Evolutionary conservation across 495 filamentous ascomycete genomes (phyloP).

Genomic region (Penicillium arizonense): DNA sequence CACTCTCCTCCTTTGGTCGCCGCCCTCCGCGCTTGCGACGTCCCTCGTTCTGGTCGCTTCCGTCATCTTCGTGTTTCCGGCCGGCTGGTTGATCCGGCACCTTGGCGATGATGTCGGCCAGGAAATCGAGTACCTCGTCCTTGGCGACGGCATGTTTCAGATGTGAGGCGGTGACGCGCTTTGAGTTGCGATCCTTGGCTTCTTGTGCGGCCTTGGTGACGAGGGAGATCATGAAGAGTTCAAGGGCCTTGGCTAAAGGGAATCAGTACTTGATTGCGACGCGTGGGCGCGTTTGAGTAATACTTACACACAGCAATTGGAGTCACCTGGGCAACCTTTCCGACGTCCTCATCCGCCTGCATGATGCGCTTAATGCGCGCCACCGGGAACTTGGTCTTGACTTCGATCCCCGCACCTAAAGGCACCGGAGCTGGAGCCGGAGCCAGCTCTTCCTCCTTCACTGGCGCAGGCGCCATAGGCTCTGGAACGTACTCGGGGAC

Average conservation of each 20-base stretch:
- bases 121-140: conserved; percentile 89
- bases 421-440: conserved; percentile 6
- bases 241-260: conserved; percentile 73
- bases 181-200: conserved; percentile 76
- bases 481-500: conserved; percentile 23
- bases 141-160: conserved; percentile 84
- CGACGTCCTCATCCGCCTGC: conserved; percentile 98
- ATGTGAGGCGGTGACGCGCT: conserved; percentile 86
- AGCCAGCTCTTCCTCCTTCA: background rate
- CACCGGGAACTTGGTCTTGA: conserved; percentile 95
- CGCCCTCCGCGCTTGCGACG: conserved; percentile 46
- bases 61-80: conserved; percentile 55
- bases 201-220: conserved; percentile 83
- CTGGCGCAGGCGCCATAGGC: conserved; percentile 6
- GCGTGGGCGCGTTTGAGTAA: background rate
- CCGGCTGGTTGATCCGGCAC: conserved; percentile 68
- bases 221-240: conserved; percentile 95
- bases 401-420: conserved; percentile 55
- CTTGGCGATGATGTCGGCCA: conserved; percentile 85
- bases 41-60: conserved; percentile 49
- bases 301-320: conserved; percentile 85
- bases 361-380: conserved; percentile 99
- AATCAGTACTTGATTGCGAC: conserved; percentile 16
- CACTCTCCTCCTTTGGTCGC: conserved; percentile 48
- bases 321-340: conserved; percentile 96